A percentile compares a stretch with the other conserved stretches of the same genome.
Conservation (phyloP, 768 basidiomycete genomes). For the Daedaleopsis sinensis region DNA sequence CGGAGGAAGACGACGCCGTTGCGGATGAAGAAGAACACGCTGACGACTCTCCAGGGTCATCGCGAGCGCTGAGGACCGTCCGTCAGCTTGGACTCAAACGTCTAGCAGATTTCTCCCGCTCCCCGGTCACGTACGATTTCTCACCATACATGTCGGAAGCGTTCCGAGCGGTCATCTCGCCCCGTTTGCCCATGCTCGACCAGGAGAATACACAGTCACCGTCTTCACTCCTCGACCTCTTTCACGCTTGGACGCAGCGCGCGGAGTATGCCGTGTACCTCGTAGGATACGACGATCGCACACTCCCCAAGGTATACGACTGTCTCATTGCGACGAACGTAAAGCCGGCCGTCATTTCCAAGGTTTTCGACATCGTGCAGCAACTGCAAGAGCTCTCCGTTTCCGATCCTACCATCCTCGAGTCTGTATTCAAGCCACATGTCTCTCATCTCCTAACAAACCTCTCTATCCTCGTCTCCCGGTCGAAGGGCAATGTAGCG, state of each 20-base stretch:
- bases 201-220: slow-evolving; percentile 91
- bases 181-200: slow-evolving; percentile 74
- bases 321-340: slow-evolving; percentile 84
- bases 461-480: slow-evolving; percentile 69
- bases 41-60: slow-evolving; percentile 30
- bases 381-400: slow-evolving; percentile 59
- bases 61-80: slow-evolving; percentile 57
- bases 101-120: slow-evolving; percentile 85
- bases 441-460: slow-evolving; percentile 72
- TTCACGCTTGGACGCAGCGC: slow-evolving; percentile 73
- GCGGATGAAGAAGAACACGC: slow-evolving; percentile 41
- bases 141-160: slow-evolving; percentile 64
- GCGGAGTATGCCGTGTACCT: slow-evolving; percentile 63
- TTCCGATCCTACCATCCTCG: slow-evolving; percentile 51
- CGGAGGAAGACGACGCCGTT: slow-evolving; percentile 34
- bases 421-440: slow-evolving; percentile 66
- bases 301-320: slow-evolving; percentile 78
- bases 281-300: slow-evolving; percentile 64
- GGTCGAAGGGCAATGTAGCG: slow-evolving; percentile 50
- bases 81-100: slow-evolving; percentile 87
- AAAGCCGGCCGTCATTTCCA: slow-evolving; percentile 80
- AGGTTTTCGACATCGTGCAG: slow-evolving; percentile 86
- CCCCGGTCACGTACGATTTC: slow-evolving; percentile 75
- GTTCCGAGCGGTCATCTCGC: slow-evolving; percentile 77
- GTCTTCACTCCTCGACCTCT: slow-evolving; percentile 84